Conservation (phyloP, 805 yeast species). For the Candida lessepsii region DNA sequence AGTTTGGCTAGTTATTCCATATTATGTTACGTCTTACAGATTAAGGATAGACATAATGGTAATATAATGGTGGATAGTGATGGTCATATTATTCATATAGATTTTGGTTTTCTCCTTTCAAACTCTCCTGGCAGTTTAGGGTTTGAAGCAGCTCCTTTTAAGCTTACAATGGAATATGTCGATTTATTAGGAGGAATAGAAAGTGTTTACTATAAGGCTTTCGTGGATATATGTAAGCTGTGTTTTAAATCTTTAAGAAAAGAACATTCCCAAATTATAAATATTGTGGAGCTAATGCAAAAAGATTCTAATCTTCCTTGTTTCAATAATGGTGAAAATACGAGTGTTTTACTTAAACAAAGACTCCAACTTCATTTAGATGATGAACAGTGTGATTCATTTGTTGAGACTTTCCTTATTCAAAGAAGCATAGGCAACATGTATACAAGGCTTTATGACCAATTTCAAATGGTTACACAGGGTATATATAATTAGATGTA, state of each 20-base stretch:
- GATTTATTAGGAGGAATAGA: constrained; percentile 82
- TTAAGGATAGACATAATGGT: constrained; percentile 96
- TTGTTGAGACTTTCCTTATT: constrained; percentile 75
- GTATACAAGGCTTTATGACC: constrained; percentile 91
- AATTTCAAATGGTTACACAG: constrained; percentile 90
- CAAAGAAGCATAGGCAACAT: constrained; percentile 82
- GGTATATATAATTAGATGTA: too few relatives aligned
- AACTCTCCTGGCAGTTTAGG: constrained; percentile 97
- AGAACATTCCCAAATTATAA: constrained; percentile 69
- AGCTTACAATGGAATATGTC: constrained; percentile 83
- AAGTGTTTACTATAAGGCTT: constrained; percentile 57
- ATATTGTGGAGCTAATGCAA: constrained; percentile 92
- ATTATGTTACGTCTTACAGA: constrained; percentile 84
- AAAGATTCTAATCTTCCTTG: constrained; percentile 89
- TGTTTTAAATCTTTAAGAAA: constrained; percentile 75
- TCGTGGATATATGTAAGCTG: constrained; percentile 60
- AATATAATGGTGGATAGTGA: constrained; percentile 95
- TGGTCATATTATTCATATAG: constrained; percentile 93
- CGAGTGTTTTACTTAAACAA: constrained; percentile 75
- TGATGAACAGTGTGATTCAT: constrained; percentile 70
- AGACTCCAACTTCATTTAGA: constrained; percentile 75
- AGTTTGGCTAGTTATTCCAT: constrained; percentile 92
- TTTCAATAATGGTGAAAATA: constrained; percentile 82
- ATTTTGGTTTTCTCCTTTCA: constrained; percentile 89
- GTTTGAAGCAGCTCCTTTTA: constrained; percentile 97